Evolutionary conservation across 352 stramenopile species (phyloP).

Genomic region (Aphanomyces astaci): DNA sequence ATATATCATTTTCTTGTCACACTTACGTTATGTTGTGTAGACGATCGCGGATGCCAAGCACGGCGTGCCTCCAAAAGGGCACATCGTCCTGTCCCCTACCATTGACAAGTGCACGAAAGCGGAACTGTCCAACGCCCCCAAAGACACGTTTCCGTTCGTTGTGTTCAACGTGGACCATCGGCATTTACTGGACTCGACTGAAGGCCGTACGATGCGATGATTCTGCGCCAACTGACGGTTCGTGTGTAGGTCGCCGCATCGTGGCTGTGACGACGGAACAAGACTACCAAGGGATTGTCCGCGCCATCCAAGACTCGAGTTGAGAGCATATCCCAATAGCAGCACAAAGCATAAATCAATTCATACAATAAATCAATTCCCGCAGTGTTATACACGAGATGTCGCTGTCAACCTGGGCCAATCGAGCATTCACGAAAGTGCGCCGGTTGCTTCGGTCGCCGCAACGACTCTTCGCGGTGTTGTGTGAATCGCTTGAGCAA

Average conservation of each 20-base stretch:
- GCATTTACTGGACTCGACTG: constrained; percentile 22
- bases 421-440: constrained; percentile 45
- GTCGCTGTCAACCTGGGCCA: constrained; percentile 22
- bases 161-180: constrained; percentile 29
- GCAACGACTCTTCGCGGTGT: constrained; percentile 43
- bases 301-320: constrained; percentile 25
- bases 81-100: constrained; percentile 26
- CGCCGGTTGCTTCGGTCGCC: constrained; percentile 32
- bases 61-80: constrained; percentile 27
- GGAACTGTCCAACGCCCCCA: constrained; percentile 24
- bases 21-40: too few relatives aligned
- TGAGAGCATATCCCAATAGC: too few relatives aligned
- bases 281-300: constrained; percentile 26
- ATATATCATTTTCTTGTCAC: too few relatives aligned
- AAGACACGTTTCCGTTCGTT: constrained; percentile 29
- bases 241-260: constrained; percentile 26
- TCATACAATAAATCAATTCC: too few relatives aligned
- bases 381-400: too few relatives aligned
- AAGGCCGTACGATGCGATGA: constrained; percentile 24
- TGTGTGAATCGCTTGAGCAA: constrained; percentile 51
- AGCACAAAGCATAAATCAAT: too few relatives aligned
- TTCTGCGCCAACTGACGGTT: too few relatives aligned
- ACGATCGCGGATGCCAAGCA: constrained; percentile 33
- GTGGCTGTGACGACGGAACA: constrained; percentile 27
- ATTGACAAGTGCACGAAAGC: constrained; percentile 29